Percentiles rank a stretch among this genome's conserved stretches.
Evolutionary conservation across 257 asterid species (phyloP).

Genomic region (Osmanthus fragrans): DNA sequence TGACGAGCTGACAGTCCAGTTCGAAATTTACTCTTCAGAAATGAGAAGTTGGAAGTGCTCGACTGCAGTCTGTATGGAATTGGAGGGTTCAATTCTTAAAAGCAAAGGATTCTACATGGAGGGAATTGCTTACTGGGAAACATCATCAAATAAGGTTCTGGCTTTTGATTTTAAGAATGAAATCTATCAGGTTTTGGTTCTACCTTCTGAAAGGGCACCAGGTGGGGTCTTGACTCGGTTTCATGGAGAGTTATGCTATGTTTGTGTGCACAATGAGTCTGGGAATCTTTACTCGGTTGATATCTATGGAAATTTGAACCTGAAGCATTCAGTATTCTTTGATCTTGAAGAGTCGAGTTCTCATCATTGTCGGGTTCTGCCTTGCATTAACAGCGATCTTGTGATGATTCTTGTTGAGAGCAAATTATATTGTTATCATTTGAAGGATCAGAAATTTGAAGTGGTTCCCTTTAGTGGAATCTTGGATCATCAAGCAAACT

Average conservation of each 20-base stretch:
- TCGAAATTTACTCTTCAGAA: constrained; percentile 44
- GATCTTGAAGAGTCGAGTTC: constrained; percentile 22
- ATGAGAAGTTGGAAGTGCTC: constrained; percentile 33
- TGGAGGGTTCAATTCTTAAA: constrained; percentile 11
- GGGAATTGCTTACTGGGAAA: constrained; percentile 46
- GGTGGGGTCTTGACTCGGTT: constrained; percentile 39
- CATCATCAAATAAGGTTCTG: constrained; percentile 31
- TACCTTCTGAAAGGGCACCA: constrained; percentile 12
- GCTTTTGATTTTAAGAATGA: constrained; percentile 33
- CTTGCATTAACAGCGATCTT: constrained; percentile 27
- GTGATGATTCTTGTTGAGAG: constrained; percentile 34
- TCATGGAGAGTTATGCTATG: constrained; percentile 44
- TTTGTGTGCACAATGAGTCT: background rate
- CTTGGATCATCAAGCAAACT: background rate
- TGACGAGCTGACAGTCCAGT: constrained; percentile 24
- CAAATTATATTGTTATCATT: constrained; percentile 22
- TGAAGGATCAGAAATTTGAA: constrained; percentile 20
- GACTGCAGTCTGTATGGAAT: constrained; percentile 16
- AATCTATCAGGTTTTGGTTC: constrained; percentile 27
- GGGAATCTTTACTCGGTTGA: constrained; percentile 20
- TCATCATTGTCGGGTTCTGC: constrained; percentile 28
- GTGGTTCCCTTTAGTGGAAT: background rate
- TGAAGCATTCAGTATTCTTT: constrained; percentile 2
- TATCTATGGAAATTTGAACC: constrained; percentile 34
- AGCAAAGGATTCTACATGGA: constrained; percentile 37